These are phyloP conservation scores for Heterobasidion occidentale DNA, from an alignment of 1,284 basidiomycete genomes.

Conservation along the genomic window DNA sequence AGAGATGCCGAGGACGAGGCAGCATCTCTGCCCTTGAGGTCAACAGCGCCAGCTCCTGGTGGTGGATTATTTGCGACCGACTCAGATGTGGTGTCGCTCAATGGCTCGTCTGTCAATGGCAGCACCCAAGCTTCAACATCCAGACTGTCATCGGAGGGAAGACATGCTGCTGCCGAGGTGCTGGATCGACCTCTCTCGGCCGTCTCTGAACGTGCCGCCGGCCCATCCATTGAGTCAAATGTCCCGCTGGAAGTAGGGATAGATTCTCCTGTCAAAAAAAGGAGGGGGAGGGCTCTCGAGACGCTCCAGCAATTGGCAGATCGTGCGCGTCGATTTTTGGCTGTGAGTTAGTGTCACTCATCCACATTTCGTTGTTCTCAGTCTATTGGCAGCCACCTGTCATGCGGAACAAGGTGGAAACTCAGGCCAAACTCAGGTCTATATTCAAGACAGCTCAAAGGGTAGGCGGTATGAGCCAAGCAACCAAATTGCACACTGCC, in stretches of 20 bases:
- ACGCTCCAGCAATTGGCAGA: not conserved
- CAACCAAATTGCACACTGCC: not conserved
- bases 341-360: not conserved
- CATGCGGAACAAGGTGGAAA: not conserved
- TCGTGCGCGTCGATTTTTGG: not conserved
- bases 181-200: too few relatives aligned
- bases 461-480: not conserved
- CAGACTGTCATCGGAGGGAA: too few relatives aligned
- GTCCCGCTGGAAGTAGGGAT: too few relatives aligned
- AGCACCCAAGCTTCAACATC: too few relatives aligned
- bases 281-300: not conserved
- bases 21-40: not conserved
- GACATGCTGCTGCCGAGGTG: too few relatives aligned
- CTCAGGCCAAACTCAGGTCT: not conserved
- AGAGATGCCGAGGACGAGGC: not conserved
- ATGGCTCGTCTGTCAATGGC: too few relatives aligned
- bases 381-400: not conserved
- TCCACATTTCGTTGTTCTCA: too few relatives aligned
- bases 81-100: too few relatives aligned
- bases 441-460: not conserved
- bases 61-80: too few relatives aligned
- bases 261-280: not conserved
- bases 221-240: too few relatives aligned
- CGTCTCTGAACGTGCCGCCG: too few relatives aligned
- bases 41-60: too few relatives aligned